phyloP scores from a whole-genome alignment of 2,329 filamentous ascomycete species.

The Fusarium tupiense region DNA sequence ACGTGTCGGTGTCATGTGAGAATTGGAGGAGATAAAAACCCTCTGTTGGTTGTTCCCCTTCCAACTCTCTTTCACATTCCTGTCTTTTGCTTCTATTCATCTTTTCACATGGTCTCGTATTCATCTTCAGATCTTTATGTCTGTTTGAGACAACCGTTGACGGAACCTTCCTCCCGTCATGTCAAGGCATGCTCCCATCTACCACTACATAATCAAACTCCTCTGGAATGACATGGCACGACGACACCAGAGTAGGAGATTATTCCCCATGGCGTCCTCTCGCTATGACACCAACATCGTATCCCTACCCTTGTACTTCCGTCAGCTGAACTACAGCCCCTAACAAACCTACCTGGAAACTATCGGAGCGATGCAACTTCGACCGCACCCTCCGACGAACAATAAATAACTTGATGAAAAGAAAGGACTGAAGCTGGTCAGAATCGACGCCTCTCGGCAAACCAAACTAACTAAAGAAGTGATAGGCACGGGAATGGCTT shows the following conservation, averaged over 20 bases:
- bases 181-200: neutral
- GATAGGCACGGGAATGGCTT: neutral
- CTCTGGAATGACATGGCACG: neutral
- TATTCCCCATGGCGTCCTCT: neutral
- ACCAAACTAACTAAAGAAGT: neutral
- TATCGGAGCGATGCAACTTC: neutral
- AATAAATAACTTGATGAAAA: neutral
- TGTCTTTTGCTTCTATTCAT: neutral
- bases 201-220: neutral
- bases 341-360: neutral
- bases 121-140: neutral
- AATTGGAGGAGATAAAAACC: neutral
- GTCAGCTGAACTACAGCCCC: neutral
- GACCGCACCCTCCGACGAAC: neutral
- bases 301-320: neutral
- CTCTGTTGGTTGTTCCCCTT: neutral
- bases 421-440: neutral
- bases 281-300: neutral
- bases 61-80: neutral
- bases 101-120: neutral
- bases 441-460: neutral
- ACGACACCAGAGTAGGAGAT: neutral
- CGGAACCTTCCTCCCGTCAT: neutral
- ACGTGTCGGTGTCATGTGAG: slow-evolving; percentile 1
- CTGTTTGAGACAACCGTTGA: neutral